Base-by-base conservation (phyloP, 768 basidiomycete species). In the Boletales sp. region DNA sequence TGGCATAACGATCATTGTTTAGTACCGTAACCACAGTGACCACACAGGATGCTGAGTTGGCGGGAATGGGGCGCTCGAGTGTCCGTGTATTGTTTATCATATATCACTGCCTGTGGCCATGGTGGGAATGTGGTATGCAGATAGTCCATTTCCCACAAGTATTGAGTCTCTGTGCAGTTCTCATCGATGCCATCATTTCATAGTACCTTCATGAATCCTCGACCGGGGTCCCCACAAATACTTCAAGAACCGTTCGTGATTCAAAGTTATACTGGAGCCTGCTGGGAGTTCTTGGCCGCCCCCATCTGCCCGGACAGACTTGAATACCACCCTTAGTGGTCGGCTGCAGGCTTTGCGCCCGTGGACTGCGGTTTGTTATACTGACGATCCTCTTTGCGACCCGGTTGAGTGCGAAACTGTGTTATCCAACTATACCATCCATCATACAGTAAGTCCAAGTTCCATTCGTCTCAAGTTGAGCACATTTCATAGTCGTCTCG, bases 281-380 rank as follows among this genome's bases (percentile, higher is more conserved):
- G 21, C 43, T 21, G 42, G 21, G 21, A 19, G 3, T 25, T 31
- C 46, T 8, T 59, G 57, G 57, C 57, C 57, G 9, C n/a, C 30
- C 5, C 30, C 35, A 8, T 51, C 57, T 8, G 8, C 33, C 4
- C 59, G 57, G 57, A 42, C 19, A 12, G 18, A 38, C 10, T 39
- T 59, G 44, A 59, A 59, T 32, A 15, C 11, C 5, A 48, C 53
- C 1, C 34, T 59, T 5, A 40, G 18, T 30, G 57, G 57, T 25
- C 49, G 44, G 4, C 42, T 59, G 2, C 45, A 55, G 31, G 25
- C 44, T 4, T 40, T 59, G 33, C 46, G 57, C 34, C 57, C 57
- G 2, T 59, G 57, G 53, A 53, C 57, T 18, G 57, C n/a, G n/a
- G n/a, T n/a, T n/a, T n/a, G n/a, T n/a, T n/a, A n/a, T n/a, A n/a